Evolutionary conservation across 108 stramenopile species (phyloP).

Genomic region (Skeletonema marinoi): DNA sequence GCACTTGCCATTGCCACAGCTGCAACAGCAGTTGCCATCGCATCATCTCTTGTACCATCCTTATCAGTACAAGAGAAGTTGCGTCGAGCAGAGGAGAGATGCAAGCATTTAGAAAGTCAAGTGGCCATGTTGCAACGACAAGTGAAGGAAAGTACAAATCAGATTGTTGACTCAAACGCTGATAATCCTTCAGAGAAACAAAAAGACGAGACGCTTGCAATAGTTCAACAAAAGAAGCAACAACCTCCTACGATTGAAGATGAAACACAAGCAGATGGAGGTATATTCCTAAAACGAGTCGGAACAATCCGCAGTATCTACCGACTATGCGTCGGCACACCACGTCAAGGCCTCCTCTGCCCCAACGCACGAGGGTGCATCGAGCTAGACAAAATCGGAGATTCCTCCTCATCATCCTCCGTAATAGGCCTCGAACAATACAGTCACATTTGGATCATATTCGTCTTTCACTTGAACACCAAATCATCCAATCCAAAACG

Average conservation of each 20-base stretch:
- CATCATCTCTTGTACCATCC: neutral
- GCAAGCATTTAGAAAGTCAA: neutral
- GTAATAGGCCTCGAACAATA: conserved; percentile 77
- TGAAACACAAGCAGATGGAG: conserved; percentile 1
- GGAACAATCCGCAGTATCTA: conserved; percentile 79
- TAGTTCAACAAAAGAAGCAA: neutral
- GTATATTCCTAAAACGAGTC: conserved; percentile 31
- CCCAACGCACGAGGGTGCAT: conserved; percentile 77
- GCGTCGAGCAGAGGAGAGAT: neutral
- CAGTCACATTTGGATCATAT: conserved; percentile 94
- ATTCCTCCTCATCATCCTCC: conserved; percentile 45
- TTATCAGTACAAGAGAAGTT: neutral
- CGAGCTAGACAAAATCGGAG: conserved; percentile 43
- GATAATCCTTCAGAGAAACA: neutral
- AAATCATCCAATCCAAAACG: conserved; percentile 45
- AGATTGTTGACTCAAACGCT: neutral
- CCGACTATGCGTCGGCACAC: conserved; percentile 89
- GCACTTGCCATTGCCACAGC: neutral
- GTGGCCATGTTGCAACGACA: neutral
- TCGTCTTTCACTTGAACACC: conserved; percentile 97
- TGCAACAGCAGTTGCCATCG: neutral
- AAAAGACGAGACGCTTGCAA: neutral
- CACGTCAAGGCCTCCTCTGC: conserved; percentile 83
- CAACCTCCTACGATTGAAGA: neutral
- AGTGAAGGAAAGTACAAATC: neutral